Evolutionary conservation across 2,329 filamentous ascomycete genomes (phyloP).

Genomic region (Fusarium ambrosium): DNA sequence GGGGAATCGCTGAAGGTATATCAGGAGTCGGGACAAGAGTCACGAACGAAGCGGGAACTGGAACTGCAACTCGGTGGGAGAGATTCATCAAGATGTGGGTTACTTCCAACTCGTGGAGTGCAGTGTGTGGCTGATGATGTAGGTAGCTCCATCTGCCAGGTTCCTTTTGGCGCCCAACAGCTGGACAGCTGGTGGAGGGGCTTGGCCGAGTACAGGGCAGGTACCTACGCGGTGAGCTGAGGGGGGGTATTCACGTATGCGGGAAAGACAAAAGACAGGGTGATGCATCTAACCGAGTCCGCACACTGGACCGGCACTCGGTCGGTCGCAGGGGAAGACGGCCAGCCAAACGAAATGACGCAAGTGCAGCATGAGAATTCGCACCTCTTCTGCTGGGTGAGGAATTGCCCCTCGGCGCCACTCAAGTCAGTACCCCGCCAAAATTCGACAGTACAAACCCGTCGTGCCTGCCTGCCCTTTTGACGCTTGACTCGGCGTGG

Average conservation of each 20-base stretch:
- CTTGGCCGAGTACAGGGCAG: neutral
- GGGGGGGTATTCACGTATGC: neutral
- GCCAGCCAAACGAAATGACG: slow-evolving; percentile 45
- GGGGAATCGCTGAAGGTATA: slow-evolving; percentile 23
- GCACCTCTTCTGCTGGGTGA: slow-evolving; percentile 20
- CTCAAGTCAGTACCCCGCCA: slow-evolving; percentile 43
- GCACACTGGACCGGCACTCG: neutral
- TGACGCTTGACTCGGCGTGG: slow-evolving; percentile 31
- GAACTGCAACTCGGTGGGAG: slow-evolving; percentile 25
- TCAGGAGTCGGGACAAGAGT: slow-evolving; percentile 35
- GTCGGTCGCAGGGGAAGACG: slow-evolving; percentile 7
- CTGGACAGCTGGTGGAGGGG: neutral
- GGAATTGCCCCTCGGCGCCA: slow-evolving; percentile 36
- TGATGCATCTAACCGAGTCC: neutral
- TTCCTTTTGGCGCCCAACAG: slow-evolving; percentile 5
- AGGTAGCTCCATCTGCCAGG: slow-evolving; percentile 36
- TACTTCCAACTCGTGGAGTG: slow-evolving; percentile 10
- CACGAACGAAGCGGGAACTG: slow-evolving; percentile 30
- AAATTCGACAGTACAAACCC: slow-evolving; percentile 25
- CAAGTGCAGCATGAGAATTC: slow-evolving; percentile 33
- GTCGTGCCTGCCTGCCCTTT: slow-evolving; percentile 1
- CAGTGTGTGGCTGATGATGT: slow-evolving; percentile 48
- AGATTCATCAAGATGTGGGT: slow-evolving; percentile 9
- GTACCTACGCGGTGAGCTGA: neutral
- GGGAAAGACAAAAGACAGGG: too few relatives aligned